Evolutionary conservation across 164 flowering plant species (phyloP), one percentile per base, ranked within the genome.

Genomic region (Chimonanthus praecox): DNA sequence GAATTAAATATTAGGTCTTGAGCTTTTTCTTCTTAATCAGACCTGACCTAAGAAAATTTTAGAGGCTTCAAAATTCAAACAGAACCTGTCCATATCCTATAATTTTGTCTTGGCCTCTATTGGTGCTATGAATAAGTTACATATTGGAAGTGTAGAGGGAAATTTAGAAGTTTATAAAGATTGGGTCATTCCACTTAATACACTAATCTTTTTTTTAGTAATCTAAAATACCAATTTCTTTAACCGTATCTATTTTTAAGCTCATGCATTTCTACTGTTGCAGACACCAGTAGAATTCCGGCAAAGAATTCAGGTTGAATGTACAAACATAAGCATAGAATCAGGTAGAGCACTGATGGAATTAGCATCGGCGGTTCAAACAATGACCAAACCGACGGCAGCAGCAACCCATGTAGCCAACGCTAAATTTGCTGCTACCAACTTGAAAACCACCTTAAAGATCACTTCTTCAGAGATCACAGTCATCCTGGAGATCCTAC

Each of bases 311-410:
- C 72, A 78, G 73, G 71, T 49, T 4, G 72, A 8, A 58, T 84
- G 81, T 76, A 48, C 77, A 58, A 73, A 43, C 47, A 64, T 81
- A 67, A 78, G 81, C 51, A 63, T 49, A n/a, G 66, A 68, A 46
- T 66, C 83, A 20, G 79, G 90, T 4, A 70, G 61, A 16, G 85
- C 87, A 18, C 67, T 91, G 74, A 84, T 66, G 72, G 94, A 88
- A 72, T 61, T 87, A n/a, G 81, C 86, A 0, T 11, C 72, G 4
- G 74, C 79, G 2, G 77, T 80, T 73, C 83, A 67, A n/a, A 51
- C 49, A 15, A 72, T 72, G 75, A 64, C 61, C 6, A 65, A 64
- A 65, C 75, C 75, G 1, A 50, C 16, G 61, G 10, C 69, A 3
- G 70, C 69, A 3, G 15, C 15, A 47, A 45, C 49, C 15, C 61